phyloP scores from a whole-genome alignment of 2,329 filamentous ascomycete species.

The Boeremia exigua region DNA sequence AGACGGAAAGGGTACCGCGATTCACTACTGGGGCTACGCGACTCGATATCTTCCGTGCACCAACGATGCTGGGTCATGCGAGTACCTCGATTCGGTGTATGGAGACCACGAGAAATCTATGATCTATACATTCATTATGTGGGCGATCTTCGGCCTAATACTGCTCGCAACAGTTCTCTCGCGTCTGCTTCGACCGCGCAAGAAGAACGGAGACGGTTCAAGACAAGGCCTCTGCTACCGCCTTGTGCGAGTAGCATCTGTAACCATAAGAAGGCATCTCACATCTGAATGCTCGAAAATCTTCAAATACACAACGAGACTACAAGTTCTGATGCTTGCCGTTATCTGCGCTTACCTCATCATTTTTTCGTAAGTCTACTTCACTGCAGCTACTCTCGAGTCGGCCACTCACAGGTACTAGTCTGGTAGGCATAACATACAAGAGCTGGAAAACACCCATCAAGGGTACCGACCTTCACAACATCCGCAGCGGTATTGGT shows the following conservation, averaged over 20 bases:
- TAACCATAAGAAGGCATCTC: constrained; percentile 57
- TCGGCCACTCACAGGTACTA: constrained; percentile 18
- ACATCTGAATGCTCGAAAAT: constrained; percentile 64
- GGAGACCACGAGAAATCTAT: constrained; percentile 59
- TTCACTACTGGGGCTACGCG: constrained; percentile 61
- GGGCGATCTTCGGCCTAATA: constrained; percentile 57
- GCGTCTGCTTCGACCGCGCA: constrained; percentile 24
- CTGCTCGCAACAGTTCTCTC: constrained; percentile 49
- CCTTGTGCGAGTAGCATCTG: constrained; percentile 41
- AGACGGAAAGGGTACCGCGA: background rate
- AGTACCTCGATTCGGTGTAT: constrained; percentile 62
- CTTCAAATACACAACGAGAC: constrained; percentile 71
- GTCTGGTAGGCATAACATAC: constrained; percentile 69
- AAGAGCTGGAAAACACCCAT: constrained; percentile 72
- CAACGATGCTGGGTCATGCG: constrained; percentile 62
- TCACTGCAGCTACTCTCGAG: background rate
- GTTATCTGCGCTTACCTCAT: constrained; percentile 65
- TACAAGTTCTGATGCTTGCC: constrained; percentile 67
- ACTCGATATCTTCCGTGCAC: constrained; percentile 60
- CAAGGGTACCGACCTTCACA: constrained; percentile 61
- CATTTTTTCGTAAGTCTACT: constrained; percentile 61
- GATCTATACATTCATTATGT: constrained; percentile 61
- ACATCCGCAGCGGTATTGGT: constrained; percentile 68
- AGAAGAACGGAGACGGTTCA: constrained; percentile 15
- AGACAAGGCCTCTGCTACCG: constrained; percentile 29